phyloP scores from a whole-genome alignment of 208 protist species.

The Acanthamoeba lenticulata region DNA sequence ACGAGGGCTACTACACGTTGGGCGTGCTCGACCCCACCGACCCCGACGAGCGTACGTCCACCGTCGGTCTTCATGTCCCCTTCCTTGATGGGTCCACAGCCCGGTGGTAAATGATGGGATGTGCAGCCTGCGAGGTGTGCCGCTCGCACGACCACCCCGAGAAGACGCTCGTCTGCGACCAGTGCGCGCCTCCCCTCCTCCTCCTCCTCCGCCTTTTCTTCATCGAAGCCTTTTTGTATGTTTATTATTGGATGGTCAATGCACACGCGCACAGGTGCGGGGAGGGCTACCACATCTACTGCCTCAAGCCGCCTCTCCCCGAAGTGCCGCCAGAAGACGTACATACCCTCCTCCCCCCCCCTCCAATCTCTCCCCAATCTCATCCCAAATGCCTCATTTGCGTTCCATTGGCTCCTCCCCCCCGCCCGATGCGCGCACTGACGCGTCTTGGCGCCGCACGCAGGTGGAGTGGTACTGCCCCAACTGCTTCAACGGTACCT shows the following conservation, averaged over 20 bases:
- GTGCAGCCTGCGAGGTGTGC: not conserved
- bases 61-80: not conserved
- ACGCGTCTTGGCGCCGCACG: not conserved
- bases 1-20: slow-evolving; percentile 3
- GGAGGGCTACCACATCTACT: slow-evolving; percentile 39
- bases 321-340: not conserved
- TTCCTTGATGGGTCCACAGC: not conserved
- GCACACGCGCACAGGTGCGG: not conserved
- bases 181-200: not conserved
- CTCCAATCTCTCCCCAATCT: not conserved
- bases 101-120: too few species aligned
- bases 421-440: too few species aligned
- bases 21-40: not conserved
- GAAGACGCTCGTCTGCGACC: not conserved
- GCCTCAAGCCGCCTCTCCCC: not conserved
- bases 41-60: not conserved
- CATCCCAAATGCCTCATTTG: not conserved
- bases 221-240: too few species aligned
- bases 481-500: slow-evolving; percentile 19
- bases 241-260: not conserved
- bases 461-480: slow-evolving; percentile 44
- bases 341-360: not conserved
- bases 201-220: too few species aligned
- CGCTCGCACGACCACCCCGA: not conserved
- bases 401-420: too few species aligned